These are phyloP conservation scores for Wickerhamiella bombiphila DNA, from an alignment of 805 yeast species.

Conservation along the genomic window DNA sequence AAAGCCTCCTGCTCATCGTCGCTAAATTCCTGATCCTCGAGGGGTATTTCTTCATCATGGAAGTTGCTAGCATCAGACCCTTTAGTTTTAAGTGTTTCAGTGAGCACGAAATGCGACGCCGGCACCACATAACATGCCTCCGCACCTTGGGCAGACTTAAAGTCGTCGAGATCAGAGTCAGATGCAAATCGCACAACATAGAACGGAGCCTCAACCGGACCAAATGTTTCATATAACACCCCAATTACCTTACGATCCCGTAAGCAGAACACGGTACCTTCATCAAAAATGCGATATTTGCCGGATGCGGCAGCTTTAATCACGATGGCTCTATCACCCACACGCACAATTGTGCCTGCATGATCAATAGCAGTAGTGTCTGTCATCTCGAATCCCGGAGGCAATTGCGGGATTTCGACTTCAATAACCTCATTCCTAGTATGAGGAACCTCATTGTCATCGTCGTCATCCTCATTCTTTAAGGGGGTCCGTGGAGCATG, in stretches of 20 bases:
- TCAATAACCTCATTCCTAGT: constrained; percentile 67
- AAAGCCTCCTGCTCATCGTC: constrained; percentile 84
- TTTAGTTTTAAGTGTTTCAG: constrained; percentile 56
- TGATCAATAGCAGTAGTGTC: constrained; percentile 51
- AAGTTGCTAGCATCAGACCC: constrained; percentile 94
- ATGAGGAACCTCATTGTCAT: constrained; percentile 37
- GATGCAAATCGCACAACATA: constrained; percentile 58
- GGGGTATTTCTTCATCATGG: constrained; percentile 87
- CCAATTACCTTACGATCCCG: constrained; percentile 50
- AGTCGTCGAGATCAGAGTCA: constrained; percentile 34
- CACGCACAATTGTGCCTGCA: constrained; percentile 52
- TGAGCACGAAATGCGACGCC: constrained; percentile 62
- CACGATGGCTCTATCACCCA: constrained; percentile 59
- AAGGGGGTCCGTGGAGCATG: background rate
- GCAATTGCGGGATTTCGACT: constrained; percentile 52
- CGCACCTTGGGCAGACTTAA: constrained; percentile 35
- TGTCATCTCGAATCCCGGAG: constrained; percentile 47
- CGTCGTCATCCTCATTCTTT: constrained; percentile 11
- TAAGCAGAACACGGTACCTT: constrained; percentile 55
- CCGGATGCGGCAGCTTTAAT: constrained; percentile 65
- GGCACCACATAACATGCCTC: constrained; percentile 67
- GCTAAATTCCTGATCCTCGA: constrained; percentile 85
- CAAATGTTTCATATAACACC: constrained; percentile 75
- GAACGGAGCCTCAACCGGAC: constrained; percentile 67
- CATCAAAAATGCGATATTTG: constrained; percentile 69